Evolutionary conservation across 352 stramenopile species (phyloP).

Genomic region (Pythium pyrilobum): DNA sequence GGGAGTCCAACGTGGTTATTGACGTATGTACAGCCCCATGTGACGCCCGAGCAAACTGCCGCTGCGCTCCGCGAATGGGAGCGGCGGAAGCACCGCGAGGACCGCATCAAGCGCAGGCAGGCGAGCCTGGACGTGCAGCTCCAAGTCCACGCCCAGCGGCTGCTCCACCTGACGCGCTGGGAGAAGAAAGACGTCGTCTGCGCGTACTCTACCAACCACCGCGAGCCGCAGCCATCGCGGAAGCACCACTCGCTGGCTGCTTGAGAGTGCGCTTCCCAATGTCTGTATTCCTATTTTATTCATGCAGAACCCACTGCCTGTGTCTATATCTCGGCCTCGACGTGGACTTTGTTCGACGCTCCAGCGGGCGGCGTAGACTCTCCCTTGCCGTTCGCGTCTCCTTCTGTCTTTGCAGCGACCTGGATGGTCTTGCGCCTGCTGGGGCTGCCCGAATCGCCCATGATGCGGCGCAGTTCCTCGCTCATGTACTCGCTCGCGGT

Average conservation of each 20-base stretch:
- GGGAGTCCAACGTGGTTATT: too few species aligned
- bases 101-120: conserved; percentile 32
- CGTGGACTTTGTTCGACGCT: conserved; percentile 27
- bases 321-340: conserved; percentile 20
- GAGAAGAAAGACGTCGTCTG: conserved; percentile 65
- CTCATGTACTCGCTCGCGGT: conserved; percentile 75
- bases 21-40: neutral
- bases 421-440: conserved; percentile 39
- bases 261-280: too few species aligned
- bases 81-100: conserved; percentile 39
- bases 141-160: conserved; percentile 23
- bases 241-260: too few species aligned
- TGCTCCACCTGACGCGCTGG: conserved; percentile 45
- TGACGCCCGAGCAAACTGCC: conserved; percentile 5
- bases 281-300: neutral
- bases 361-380: conserved; percentile 1
- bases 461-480: conserved; percentile 55
- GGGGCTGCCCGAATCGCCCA: conserved; percentile 30
- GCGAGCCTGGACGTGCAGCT: conserved; percentile 19
- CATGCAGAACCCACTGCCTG: neutral
- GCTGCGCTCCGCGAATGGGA: conserved; percentile 39
- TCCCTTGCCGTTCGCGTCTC: neutral
- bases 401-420: conserved; percentile 18
- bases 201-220: conserved; percentile 54
- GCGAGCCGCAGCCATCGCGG: too few species aligned